phyloP scores from a whole-genome alignment of 441 rosid species.

The Rhodomyrtus psidioides region DNA sequence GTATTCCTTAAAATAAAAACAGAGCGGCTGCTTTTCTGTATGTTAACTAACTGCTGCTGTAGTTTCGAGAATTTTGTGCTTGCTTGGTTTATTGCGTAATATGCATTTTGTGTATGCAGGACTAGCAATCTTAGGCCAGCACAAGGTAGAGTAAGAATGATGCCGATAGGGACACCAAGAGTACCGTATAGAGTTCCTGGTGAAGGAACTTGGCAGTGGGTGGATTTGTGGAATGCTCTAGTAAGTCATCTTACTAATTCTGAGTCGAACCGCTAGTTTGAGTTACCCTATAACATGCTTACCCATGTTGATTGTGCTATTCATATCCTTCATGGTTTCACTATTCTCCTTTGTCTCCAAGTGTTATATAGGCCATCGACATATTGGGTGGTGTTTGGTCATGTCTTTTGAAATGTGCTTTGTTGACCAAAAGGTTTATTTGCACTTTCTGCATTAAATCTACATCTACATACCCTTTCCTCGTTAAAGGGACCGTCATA shows the following conservation, averaged over 20 bases:
- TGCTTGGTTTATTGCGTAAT: not conserved
- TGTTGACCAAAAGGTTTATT: not conserved
- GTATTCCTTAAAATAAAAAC: not conserved
- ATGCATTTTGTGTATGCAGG: conserved; percentile 25
- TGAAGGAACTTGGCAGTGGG: conserved; percentile 88
- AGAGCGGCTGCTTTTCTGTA: not conserved
- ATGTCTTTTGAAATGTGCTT: not conserved
- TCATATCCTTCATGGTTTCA: not conserved
- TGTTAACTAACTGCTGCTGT: not conserved
- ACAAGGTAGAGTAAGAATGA: conserved; percentile 51
- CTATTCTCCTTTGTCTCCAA: not conserved
- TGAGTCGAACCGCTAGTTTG: not conserved
- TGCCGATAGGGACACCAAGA: conserved; percentile 80
- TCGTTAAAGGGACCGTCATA: not conserved
- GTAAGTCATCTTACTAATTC: conserved; percentile 32
- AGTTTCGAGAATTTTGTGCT: not conserved
- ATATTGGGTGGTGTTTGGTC: not conserved
- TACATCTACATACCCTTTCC: not conserved
- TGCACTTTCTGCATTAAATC: not conserved
- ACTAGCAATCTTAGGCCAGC: conserved; percentile 27
- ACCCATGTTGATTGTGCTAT: not conserved
- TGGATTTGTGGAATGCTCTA: conserved; percentile 84
- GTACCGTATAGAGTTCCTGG: conserved; percentile 69
- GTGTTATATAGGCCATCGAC: not conserved
- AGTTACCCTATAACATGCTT: not conserved